phyloP scores from a whole-genome alignment of 1,139 yeast genomes.

The Diutina neorugosa region DNA sequence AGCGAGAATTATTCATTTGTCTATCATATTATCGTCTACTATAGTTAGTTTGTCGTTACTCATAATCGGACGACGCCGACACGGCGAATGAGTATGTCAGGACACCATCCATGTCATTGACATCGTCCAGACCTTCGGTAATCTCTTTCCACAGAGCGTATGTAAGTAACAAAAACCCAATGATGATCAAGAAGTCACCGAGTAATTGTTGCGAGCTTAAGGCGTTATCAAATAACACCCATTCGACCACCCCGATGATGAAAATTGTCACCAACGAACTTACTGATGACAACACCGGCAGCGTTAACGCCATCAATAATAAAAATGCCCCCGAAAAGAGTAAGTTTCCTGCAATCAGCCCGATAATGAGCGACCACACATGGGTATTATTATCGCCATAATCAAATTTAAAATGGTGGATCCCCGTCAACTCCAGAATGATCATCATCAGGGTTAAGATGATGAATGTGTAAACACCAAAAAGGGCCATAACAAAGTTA shows the following conservation, averaged over 20 bases:
- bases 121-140: slow-evolving; percentile 47
- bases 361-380: slow-evolving; percentile 33
- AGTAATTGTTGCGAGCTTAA: slow-evolving; percentile 36
- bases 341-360: slow-evolving; percentile 51
- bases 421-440: slow-evolving; percentile 38
- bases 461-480: slow-evolving; percentile 48
- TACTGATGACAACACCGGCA: slow-evolving; percentile 78
- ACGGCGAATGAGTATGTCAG: slow-evolving; percentile 34
- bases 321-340: slow-evolving; percentile 63
- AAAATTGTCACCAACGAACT: slow-evolving; percentile 71
- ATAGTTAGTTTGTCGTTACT: too few species aligned
- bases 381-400: slow-evolving; percentile 24
- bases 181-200: slow-evolving; percentile 47
- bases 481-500: slow-evolving; percentile 34
- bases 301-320: slow-evolving; percentile 71
- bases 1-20: too few species aligned
- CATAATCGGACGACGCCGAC: background rate
- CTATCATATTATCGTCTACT: too few species aligned
- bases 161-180: slow-evolving; percentile 60
- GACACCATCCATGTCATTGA: slow-evolving; percentile 35
- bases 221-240: slow-evolving; percentile 50
- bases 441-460: slow-evolving; percentile 37
- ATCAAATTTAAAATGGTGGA: slow-evolving; percentile 44
- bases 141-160: slow-evolving; percentile 68
- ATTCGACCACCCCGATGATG: slow-evolving; percentile 70